A percentile compares a stretch with the other conserved stretches of the same genome.
Conservation (phyloP, 768 basidiomycete species). For the Xerocomellus chrysenteron region DNA sequence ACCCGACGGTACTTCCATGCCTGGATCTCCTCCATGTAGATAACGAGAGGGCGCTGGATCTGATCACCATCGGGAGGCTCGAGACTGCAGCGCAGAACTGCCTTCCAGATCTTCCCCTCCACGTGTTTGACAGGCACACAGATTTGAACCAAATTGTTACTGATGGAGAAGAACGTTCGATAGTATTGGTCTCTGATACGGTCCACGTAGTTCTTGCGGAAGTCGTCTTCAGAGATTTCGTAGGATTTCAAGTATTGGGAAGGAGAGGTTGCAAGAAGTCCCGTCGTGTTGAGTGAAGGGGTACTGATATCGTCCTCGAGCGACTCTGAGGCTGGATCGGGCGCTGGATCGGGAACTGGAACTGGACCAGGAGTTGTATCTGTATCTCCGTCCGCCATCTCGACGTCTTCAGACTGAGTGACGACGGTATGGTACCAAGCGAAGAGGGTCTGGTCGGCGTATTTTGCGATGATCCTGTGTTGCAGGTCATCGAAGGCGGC, state of each 20-base stretch:
- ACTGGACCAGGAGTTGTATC: neutral
- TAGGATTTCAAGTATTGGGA: constrained; percentile 19
- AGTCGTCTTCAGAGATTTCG: constrained; percentile 21
- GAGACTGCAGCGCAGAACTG: constrained; percentile 25
- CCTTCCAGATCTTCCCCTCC: constrained; percentile 17
- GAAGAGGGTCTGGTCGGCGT: constrained; percentile 27
- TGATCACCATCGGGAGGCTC: constrained; percentile 7
- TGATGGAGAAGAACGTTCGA: constrained; percentile 17
- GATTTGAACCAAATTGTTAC: constrained; percentile 24
- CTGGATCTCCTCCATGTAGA: constrained; percentile 21
- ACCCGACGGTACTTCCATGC: constrained; percentile 13
- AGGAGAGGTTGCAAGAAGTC: constrained; percentile 26
- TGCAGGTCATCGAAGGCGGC: constrained; percentile 28
- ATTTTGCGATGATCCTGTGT: constrained; percentile 18
- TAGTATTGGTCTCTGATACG: constrained; percentile 10
- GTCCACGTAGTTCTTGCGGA: constrained; percentile 19
- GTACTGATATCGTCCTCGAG: neutral
- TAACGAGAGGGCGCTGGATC: constrained; percentile 19
- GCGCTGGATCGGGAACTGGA: neutral
- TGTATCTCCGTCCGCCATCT: constrained; percentile 4
- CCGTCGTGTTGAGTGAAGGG: constrained; percentile 12
- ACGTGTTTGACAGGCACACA: constrained; percentile 18
- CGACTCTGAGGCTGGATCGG: neutral
- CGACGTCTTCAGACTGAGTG: constrained; percentile 8
- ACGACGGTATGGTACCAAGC: constrained; percentile 22